Evolutionary conservation across 345 rosid genomes (phyloP), one percentile per base, ranked within the genome.

Genomic region (Zanthoxylum bungeanum): DNA sequence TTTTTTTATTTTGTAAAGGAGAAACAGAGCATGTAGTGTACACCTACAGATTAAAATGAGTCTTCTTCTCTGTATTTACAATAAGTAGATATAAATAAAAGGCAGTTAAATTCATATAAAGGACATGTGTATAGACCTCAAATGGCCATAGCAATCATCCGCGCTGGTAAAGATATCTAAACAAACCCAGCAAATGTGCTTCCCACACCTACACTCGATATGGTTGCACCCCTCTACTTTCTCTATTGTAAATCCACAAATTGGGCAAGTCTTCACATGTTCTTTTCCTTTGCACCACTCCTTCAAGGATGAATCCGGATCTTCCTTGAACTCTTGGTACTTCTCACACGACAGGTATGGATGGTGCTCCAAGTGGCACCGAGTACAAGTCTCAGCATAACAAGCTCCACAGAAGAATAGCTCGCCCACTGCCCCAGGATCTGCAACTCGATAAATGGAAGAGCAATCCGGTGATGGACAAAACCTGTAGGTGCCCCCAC

Each of bases 381-480:
- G 70, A 2, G 86, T 88, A 73, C 98, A 93, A 30, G 85, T 89
- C 82, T 89, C 92, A 0, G 83, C 76, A 60, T 75, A 81, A 75
- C 98, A 93, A 0, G 93, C 91, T 66, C 92, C 95, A 28, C 98
- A 91, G 53, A 81, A 72, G 69, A 86, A 93, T n/a, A 85, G 91
- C 49, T 83, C 88, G 1, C 78, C 77, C 0, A 22, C 51, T 9
- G 70, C 76, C 21, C 53, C 80, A 37, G 78, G 68, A 16, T 72
- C 83, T 25, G 91, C 81, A 14, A 86, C 88, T 25, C 74, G 84
- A 72, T 93, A 93, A 46, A 93, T 78, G 2, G 95, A 89, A 27
- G 88, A 92, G 80, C 97, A 93, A 76, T 91, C 98, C 0, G 97
- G 97, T 47, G 97, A 88, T 7, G 98, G 87, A 82, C 97, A 93